Evolutionary conservation across 2,329 filamentous ascomycete genomes (phyloP), one percentile per base, ranked within the genome.

Genomic region (Coniochaeta ligniaria): DNA sequence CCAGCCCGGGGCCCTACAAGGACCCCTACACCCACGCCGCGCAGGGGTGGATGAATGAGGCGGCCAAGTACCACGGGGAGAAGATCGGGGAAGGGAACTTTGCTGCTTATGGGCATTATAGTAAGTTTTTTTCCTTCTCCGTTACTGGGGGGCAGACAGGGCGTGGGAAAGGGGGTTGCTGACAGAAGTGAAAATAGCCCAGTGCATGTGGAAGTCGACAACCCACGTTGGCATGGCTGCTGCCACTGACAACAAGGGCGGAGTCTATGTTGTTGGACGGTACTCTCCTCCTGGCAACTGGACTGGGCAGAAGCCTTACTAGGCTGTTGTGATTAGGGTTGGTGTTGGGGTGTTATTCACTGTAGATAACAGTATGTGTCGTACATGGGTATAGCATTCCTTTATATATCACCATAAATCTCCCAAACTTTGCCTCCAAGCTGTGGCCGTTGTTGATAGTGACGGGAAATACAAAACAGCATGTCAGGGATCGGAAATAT

Each of bases 31-130:
- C 54, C 1, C 35, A 47, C 36, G 59, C 59, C 9, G 59, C 59
- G 11, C 38, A 60, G 24, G 33, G 38, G 24, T 60, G 59, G 59
- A 60, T 60, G 52, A 57, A 57, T 52, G 59, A 60, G 59, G 52
- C 50, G 3, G 17, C 52, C 38, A 57, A 60, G 38, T 60, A 60
- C 38, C 47, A 60, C 47, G 59, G 59, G 1, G 33, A 60, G 52
- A 41, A 52, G 50, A 60, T 60, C n/a, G 35, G 35, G 7, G 35
- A 31, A 36, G 50, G 50, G 3, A 26, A 60, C 26, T 41, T 60
- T 17, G 12, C 24, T 14, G 52, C 6, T 22, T 47, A 28, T 14
- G 59, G 59, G 17, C 59, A 60, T 31, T 60, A 60, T 33, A 60
- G 59, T 60, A 41, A 57, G 59, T 57, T 6, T n/a, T 16, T 14